phyloP scores from a whole-genome alignment of 2,329 filamentous ascomycete genomes.

The Pestalotiopsis sp. region DNA sequence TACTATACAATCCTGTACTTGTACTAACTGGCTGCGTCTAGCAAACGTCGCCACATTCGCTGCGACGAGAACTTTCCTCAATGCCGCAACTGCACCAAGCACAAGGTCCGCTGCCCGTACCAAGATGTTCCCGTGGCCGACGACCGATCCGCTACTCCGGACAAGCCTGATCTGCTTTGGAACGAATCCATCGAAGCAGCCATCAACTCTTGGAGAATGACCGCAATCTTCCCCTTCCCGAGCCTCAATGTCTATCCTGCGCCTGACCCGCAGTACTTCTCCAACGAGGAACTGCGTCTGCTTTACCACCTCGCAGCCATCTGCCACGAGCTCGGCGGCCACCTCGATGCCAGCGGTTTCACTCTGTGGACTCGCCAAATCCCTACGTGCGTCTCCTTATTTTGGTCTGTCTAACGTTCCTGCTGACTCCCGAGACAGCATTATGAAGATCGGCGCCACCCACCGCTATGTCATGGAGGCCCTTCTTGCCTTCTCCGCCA shows the following conservation, averaged over 20 bases:
- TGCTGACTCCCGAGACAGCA: slow-evolving; percentile 52
- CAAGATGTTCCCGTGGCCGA: slow-evolving; percentile 80
- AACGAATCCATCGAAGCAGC: slow-evolving; percentile 81
- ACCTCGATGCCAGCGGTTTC: slow-evolving; percentile 76
- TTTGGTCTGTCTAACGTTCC: slow-evolving; percentile 14
- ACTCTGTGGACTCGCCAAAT: slow-evolving; percentile 93
- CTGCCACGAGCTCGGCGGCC: slow-evolving; percentile 76
- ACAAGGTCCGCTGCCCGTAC: slow-evolving; percentile 98
- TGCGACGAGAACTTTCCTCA: slow-evolving; percentile 98
- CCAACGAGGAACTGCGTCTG: slow-evolving; percentile 79
- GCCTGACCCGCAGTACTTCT: slow-evolving; percentile 73
- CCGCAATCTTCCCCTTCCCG: slow-evolving; percentile 83
- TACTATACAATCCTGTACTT: not conserved
- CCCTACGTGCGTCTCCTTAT: slow-evolving; percentile 69
- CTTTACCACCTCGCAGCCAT: slow-evolving; percentile 90
- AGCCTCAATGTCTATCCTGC: slow-evolving; percentile 77
- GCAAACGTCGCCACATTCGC: slow-evolving; percentile 93
- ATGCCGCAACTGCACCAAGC: slow-evolving; percentile 98
- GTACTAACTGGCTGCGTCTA: slow-evolving; percentile 28
- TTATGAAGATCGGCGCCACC: slow-evolving; percentile 79
- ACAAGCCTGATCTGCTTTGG: slow-evolving; percentile 77
- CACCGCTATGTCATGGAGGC: slow-evolving; percentile 93
- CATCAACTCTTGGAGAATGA: slow-evolving; percentile 82
- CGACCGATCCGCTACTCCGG: slow-evolving; percentile 61
- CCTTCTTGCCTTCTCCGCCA: slow-evolving; percentile 90